Evolutionary conservation across 1,284 basidiomycete species (phyloP), one percentile per base, ranked within the genome.

Genomic region (Naganishia sp.): DNA sequence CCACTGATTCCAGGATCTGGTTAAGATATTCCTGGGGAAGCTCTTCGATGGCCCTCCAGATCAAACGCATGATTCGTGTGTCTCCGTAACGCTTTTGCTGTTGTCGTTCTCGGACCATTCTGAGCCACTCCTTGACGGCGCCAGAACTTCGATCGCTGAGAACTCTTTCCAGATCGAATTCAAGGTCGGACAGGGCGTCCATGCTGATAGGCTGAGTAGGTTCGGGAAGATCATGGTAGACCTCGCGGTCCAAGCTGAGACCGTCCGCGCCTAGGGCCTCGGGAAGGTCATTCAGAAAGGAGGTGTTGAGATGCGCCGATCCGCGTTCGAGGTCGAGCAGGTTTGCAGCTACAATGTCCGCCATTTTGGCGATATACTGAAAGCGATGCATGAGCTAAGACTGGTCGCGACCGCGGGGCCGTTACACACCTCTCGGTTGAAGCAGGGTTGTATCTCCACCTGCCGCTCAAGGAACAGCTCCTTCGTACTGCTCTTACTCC

Each of bases 401-500:
- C 21, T 21, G 21, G 21, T 21, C 21, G 21, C 21, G 21, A 21
- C 21, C 21, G 21, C 21, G 21, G 21, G 21, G 21, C 21, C 21
- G 21, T 21, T 21, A 75, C 84, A 46, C 65, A 89, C 90, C 83
- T 98, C 94, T 80, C 96, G 86, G 77, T 97, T 96, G 81, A 98
- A 97, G 53, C 94, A 93, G 3, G 95, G 96, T 76, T 99, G 96
- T 15, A 98, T 92, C 72, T 99, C 96, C 13, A 99, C 95, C 79
- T 99, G 96, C 43, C 96, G 88, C 60, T 93, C 87, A 43, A 99
- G 86, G 79, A 99, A 99, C 13, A 99, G 84, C 77, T 99, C 96
- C 79, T 96, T 98, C 18, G 90, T 98, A 43, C 89, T 90, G 16
- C 89, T 94, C 71, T 90, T 98, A 46, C 90, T 94, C 65, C 92